phyloP scores from a whole-genome alignment of 106 monocot genomes.

The Posidonia australis region DNA sequence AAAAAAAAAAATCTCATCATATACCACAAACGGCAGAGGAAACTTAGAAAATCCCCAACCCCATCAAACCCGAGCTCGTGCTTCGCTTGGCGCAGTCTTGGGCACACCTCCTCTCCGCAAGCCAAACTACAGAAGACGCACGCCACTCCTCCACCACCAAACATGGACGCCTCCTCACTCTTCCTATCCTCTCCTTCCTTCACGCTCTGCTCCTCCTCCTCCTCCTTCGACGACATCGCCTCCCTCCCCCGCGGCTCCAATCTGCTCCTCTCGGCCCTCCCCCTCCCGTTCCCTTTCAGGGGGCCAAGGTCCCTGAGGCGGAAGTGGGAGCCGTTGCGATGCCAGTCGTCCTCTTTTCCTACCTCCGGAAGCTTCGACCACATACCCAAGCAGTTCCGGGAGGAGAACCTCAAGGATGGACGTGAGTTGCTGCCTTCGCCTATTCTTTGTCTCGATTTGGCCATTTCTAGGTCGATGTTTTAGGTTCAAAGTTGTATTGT shows the following conservation, averaged over 20 bases:
- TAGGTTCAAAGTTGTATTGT: no score
- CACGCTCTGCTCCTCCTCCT: background rate
- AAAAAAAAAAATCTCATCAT: no score
- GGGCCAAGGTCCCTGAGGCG: background rate
- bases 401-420: slow-evolving; percentile 79
- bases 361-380: slow-evolving; percentile 40
- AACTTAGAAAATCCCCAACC: no score
- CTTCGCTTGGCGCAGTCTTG: no score
- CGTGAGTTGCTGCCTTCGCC: slow-evolving; percentile 31
- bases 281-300: background rate
- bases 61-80: no score
- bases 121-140: no score
- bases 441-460: background rate
- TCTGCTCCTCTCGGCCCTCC: slow-evolving; percentile 7
- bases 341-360: slow-evolving; percentile 23
- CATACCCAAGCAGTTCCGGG: slow-evolving; percentile 78
- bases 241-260: slow-evolving; percentile 7
- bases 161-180: background rate
- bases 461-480: no score
- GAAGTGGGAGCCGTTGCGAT: slow-evolving; percentile 13
- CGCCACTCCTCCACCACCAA: background rate
- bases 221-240: slow-evolving; percentile 2
- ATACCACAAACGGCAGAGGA: no score
- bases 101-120: no score
- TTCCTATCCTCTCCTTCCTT: background rate